phyloP scores from a whole-genome alignment of 768 basidiomycete species.

The Termitomyces sp. region DNA sequence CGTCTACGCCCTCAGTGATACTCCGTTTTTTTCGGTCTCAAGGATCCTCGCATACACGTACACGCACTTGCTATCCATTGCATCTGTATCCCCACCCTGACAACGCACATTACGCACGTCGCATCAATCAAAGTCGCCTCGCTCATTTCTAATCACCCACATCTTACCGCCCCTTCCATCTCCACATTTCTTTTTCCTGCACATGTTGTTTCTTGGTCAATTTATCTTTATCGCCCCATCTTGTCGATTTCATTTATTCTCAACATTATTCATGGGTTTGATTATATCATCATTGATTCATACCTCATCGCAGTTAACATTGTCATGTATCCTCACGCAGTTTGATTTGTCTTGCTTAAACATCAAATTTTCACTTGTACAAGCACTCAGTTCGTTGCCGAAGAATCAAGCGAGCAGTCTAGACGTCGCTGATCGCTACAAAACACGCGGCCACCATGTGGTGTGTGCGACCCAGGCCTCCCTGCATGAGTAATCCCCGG shows the following conservation, averaged over 20 bases:
- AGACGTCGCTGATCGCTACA: background rate
- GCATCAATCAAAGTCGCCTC: constrained; percentile 9
- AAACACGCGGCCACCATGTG: background rate
- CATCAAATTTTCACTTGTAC: constrained; percentile 11
- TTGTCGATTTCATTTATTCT: constrained; percentile 2
- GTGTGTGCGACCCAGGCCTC: background rate
- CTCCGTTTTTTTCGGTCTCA: constrained; percentile 8
- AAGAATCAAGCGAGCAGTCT: constrained; percentile 3
- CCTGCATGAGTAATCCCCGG: background rate
- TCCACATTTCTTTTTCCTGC: constrained; percentile 8
- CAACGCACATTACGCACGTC: constrained; percentile 15
- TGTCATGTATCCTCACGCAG: constrained; percentile 12
- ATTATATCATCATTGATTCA: constrained; percentile 10
- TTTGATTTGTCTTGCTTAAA: constrained; percentile 17
- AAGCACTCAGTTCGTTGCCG: background rate
- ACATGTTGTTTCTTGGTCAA: constrained; percentile 11
- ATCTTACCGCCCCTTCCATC: constrained; percentile 1
- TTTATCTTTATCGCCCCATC: constrained; percentile 12
- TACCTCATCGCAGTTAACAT: constrained; percentile 13
- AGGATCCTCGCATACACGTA: constrained; percentile 8
- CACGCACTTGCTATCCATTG: constrained; percentile 15
- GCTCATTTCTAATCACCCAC: background rate
- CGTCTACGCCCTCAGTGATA: constrained; percentile 1
- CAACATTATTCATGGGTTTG: constrained; percentile 2
- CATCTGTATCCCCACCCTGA: constrained; percentile 15